A percentile compares a stretch with the other conserved stretches of the same genome.
Conservation (phyloP, 1,284 basidiomycete genomes). For the Ustilago xerochloae region DNA sequence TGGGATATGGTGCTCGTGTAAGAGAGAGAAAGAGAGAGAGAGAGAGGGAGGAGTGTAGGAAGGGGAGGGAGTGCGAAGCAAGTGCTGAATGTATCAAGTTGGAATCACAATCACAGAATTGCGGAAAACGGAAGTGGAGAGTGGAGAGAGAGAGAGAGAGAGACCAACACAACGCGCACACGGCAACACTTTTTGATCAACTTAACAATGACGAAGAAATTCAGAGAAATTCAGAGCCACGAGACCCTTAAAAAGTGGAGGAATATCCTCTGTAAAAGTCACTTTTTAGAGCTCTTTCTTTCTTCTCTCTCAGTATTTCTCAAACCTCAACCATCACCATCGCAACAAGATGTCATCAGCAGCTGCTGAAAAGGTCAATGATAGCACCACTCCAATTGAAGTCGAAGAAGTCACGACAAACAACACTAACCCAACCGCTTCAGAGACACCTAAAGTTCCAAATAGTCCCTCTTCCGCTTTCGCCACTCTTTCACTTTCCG, state of each 20-base stretch:
- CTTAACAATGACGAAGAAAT: slow-evolving; percentile 5
- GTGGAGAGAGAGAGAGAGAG: not conserved
- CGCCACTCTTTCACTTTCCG: slow-evolving; percentile 31
- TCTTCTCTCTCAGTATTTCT: not conserved
- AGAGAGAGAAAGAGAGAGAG: not conserved
- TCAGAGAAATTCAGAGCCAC: not conserved
- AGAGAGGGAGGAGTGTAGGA: not conserved
- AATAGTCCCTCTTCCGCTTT: slow-evolving; percentile 40
- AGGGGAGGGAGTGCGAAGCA: not conserved
- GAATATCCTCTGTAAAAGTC: too few relatives aligned
- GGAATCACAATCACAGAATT: too few relatives aligned
- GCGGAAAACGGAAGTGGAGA: not conserved
- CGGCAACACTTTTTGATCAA: not conserved
- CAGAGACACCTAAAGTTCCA: slow-evolving; percentile 9
- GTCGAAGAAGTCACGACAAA: not conserved
- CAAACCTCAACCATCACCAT: not conserved
- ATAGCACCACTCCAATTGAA: not conserved
- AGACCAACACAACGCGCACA: slow-evolving; percentile 10
- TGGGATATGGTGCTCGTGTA: not conserved
- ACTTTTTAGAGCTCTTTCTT: not conserved
- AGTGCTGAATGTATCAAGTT: slow-evolving; percentile 7
- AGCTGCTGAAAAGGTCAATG: not conserved
- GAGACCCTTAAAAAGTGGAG: not conserved
- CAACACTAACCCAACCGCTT: not conserved
- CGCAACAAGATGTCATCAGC: not conserved